A percentile compares a stretch with the other conserved stretches of the same genome.
Conservation (phyloP, 192 early-diverging fungal genomes). For the Coemansia sp. region DNA sequence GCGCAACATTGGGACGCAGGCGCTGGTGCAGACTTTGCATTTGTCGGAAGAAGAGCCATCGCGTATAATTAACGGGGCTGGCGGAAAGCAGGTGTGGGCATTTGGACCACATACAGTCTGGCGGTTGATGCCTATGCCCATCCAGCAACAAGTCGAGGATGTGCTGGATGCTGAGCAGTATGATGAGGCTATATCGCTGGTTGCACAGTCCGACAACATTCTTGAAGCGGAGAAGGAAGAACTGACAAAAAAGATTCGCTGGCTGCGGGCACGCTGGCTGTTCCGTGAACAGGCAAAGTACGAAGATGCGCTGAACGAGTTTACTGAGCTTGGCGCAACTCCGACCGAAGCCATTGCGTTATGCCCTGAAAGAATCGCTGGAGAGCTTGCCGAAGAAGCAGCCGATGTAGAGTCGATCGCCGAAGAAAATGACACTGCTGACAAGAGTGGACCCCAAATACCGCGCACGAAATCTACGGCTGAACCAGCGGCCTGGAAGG, state of each 20-base stretch:
- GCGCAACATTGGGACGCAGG: conserved; percentile 78
- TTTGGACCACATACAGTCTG: conserved; percentile 67
- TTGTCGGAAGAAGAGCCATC: conserved; percentile 59
- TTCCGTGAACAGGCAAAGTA: conserved; percentile 61
- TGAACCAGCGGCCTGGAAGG: conserved; percentile 40
- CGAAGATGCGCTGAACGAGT: conserved; percentile 66
- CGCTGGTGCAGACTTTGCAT: conserved; percentile 78
- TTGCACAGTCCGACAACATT: conserved; percentile 73
- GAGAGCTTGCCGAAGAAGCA: conserved; percentile 54
- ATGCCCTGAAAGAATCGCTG: conserved; percentile 70
- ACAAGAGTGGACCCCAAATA: conserved; percentile 1
- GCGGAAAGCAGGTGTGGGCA: conserved; percentile 76
- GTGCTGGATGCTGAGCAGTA: conserved; percentile 69
- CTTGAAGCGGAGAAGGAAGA: conserved; percentile 68
- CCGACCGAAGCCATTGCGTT: conserved; percentile 68
- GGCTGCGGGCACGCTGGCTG: conserved; percentile 68
- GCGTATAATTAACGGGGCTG: conserved; percentile 57
- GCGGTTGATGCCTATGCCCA: conserved; percentile 62
- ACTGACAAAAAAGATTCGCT: conserved; percentile 62
- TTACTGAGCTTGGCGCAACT: conserved; percentile 64
- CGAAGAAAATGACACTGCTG: conserved; percentile 1
- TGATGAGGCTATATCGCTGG: conserved; percentile 73
- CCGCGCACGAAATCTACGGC: not conserved
- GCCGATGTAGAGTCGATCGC: conserved; percentile 13
- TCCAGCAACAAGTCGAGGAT: conserved; percentile 65